phyloP scores from a whole-genome alignment of 2,329 filamentous ascomycete genomes.

The Parastagonospora nodorum region DNA sequence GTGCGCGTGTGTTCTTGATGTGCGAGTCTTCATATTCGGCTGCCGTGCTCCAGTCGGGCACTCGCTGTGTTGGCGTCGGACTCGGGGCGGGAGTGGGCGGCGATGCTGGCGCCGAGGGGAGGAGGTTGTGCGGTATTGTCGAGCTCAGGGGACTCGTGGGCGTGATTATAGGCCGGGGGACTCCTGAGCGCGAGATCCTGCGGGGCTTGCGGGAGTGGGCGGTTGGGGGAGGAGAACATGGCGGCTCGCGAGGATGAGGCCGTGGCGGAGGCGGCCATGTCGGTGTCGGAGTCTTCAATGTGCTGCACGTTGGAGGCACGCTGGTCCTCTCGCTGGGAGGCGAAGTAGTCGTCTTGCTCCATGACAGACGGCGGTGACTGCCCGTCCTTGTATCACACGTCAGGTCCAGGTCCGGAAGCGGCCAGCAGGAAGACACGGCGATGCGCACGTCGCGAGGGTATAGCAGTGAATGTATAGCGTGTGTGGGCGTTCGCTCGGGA shows the following conservation, averaged over 20 bases:
- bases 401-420: slow-evolving; percentile 7
- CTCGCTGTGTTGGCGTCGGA: slow-evolving; percentile 65
- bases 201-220: slow-evolving; percentile 44
- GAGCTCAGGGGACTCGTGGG: slow-evolving; percentile 56
- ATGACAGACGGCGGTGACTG: slow-evolving; percentile 25
- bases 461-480: not conserved
- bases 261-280: slow-evolving; percentile 42
- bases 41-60: slow-evolving; percentile 76
- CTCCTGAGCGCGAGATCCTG: slow-evolving; percentile 48
- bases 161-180: slow-evolving; percentile 54
- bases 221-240: slow-evolving; percentile 45
- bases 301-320: slow-evolving; percentile 22
- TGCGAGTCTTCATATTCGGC: slow-evolving; percentile 83
- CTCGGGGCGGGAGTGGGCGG: slow-evolving; percentile 71
- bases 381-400: slow-evolving; percentile 5
- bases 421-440: slow-evolving; percentile 8
- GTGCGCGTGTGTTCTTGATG: slow-evolving; percentile 75
- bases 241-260: slow-evolving; percentile 39
- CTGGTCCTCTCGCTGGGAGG: slow-evolving; percentile 23
- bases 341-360: slow-evolving; percentile 43
- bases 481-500: slow-evolving; percentile 1
- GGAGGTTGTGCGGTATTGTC: slow-evolving; percentile 63
- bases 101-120: slow-evolving; percentile 68
- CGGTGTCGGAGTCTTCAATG: slow-evolving; percentile 40
- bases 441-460: slow-evolving; percentile 2